Conservation (phyloP, 768 basidiomycete species). For the Boletus vinaceobasis region DNA sequence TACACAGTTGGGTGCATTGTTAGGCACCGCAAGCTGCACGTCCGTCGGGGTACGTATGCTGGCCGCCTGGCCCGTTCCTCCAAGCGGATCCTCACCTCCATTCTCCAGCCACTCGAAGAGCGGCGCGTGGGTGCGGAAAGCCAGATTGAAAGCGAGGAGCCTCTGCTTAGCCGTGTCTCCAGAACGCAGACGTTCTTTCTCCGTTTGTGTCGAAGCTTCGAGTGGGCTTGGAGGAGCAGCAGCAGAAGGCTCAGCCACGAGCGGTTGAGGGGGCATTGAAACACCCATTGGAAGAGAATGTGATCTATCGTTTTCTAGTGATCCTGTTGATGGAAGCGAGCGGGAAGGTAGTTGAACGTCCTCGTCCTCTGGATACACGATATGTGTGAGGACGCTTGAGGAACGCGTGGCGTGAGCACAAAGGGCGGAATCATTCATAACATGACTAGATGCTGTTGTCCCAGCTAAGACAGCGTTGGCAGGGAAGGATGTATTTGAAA, state of each 20-base stretch:
- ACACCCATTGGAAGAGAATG: background rate
- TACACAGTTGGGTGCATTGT: background rate
- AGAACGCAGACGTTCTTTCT: background rate
- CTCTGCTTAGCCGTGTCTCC: constrained; percentile 5
- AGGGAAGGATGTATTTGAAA: constrained; percentile 13
- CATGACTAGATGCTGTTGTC: background rate
- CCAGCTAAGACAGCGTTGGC: background rate
- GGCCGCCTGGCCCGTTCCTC: constrained; percentile 22
- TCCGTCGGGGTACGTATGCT: background rate
- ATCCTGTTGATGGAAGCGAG: background rate
- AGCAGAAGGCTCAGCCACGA: background rate
- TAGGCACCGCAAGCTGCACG: background rate
- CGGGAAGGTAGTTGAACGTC: background rate
- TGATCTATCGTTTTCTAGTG: background rate
- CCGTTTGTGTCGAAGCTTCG: background rate
- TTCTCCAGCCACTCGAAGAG: constrained; percentile 79
- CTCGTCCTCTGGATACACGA: constrained; percentile 13
- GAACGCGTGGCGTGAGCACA: constrained; percentile 14
- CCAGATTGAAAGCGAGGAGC: constrained; percentile 64
- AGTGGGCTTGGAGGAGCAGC: background rate
- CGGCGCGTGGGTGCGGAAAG: constrained; percentile 51
- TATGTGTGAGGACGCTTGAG: constrained; percentile 23
- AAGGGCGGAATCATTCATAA: background rate
- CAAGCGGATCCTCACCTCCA: constrained; percentile 34
- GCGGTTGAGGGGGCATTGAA: background rate